Conservation (phyloP, 73 alveolate genomes). For the Paramecium tetraurelia region DNA sequence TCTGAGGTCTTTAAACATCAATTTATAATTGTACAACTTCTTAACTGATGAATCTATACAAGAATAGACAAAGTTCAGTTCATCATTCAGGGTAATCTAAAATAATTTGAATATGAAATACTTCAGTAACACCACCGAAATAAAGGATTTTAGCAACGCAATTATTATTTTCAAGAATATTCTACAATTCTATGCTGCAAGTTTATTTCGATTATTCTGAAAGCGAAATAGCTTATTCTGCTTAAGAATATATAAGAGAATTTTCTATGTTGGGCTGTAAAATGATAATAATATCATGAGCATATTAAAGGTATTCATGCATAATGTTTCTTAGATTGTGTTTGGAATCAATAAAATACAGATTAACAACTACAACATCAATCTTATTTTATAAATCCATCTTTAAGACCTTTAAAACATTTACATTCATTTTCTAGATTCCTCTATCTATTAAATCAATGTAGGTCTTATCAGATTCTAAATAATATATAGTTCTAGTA, state of each 20-base stretch:
- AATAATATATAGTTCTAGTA: slow-evolving; percentile 3
- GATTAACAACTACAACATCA: background rate
- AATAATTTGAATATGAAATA: background rate
- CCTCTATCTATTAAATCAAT: background rate
- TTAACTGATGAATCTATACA: background rate
- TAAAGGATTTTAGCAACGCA: background rate
- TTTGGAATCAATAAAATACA: background rate
- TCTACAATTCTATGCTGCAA: slow-evolving; percentile 20
- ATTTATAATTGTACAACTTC: slow-evolving; percentile 10
- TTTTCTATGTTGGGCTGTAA: background rate
- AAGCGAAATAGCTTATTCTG: background rate
- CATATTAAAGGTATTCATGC: slow-evolving; percentile 1
- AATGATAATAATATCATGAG: slow-evolving; percentile 6
- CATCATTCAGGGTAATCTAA: slow-evolving; percentile 22
- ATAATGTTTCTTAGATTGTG: background rate
- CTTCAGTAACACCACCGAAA: slow-evolving; percentile 39
- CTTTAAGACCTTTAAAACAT: background rate
- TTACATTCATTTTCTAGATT: background rate
- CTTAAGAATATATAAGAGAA: background rate
- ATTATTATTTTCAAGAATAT: background rate
- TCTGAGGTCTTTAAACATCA: slow-evolving; percentile 2
- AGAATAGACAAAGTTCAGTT: slow-evolving; percentile 6
- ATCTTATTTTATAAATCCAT: background rate
- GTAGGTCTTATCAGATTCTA: background rate
- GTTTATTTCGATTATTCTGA: slow-evolving; percentile 1